Base-by-base conservation (phyloP, 768 basidiomycete species). In the Cystobasidiopsis lactophilus region DNA sequence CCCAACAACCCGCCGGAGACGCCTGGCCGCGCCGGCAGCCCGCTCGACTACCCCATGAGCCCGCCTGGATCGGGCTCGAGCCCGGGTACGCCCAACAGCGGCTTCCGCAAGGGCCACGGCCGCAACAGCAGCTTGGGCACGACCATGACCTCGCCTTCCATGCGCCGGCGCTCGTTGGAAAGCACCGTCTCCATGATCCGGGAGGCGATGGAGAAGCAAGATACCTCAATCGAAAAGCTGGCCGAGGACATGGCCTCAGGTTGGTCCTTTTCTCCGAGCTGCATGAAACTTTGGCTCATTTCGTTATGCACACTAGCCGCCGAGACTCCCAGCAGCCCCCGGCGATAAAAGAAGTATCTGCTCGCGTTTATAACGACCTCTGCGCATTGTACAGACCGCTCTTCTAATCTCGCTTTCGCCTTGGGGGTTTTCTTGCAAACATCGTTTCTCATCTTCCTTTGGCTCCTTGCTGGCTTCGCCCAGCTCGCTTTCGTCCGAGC, bases 141-240 rank as follows among this genome's bases (percentile, higher is more conserved):
- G 11, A 56, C 57, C 21, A 52, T 52, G 41, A 91, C 89, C 48
- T 83, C 80, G 62, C 91, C 93, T 14, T 88, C 84, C 66, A 96
- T 80, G 47, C 71, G 93, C 58, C 72, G 91, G 67, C 71, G 91
- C 66, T 85, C 82, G 65, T 66, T 96, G 66, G 91, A 95, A 72
- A 88, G 82, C 65, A 96, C 93, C 50, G 86, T 89, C 73, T 80
- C 80, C 57, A 75, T 95, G 65, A 91, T 96, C 63, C 80, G 88
- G 67, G 85, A 85, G 59, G 91, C 82, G 5, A 77, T 80, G 67
- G 88, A 91, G 38, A 58, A 59, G 51, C 50, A 59, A 29, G 61
- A 62, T 38, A 41, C 52, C 40, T 53, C 52, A 24, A 58, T 62
- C 53, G 60, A 55, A 27, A 37, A 55, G 16, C 50, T 55, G 19